Evolutionary conservation across 768 basidiomycete species (phyloP), one percentile per base, ranked within the genome.

Genomic region (Albatrellus ellisii): DNA sequence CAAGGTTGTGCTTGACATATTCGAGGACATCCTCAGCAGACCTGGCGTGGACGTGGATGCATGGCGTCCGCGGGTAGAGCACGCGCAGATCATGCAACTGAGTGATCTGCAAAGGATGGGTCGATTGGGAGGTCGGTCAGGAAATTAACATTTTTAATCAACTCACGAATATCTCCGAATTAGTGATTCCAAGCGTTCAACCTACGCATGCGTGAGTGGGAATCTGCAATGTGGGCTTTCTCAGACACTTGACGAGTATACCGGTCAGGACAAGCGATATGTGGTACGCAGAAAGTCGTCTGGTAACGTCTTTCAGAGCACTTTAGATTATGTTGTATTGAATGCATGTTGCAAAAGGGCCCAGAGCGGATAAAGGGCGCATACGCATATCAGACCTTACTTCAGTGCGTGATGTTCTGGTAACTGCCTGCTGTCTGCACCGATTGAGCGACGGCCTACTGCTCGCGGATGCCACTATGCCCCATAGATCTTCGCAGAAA

Each of bases 161-260:
- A 10, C 17, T 20, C 24, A 38, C 45, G 25, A 39, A 26, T 42
- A 15, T 42, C 33, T 31, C 41, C 15, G 36, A 18, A 18, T 15
- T 33, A 90, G 86, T 97, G 17, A 82, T 94, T 52, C 72, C 84
- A 4, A 92, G 89, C 50, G 87, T 94, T 3, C 91, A 97, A 53
- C 91, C 91, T 0, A 91, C 87, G 1, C 90, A 95, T 54, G 88
- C 80, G 74, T 88, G 61, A 60, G 77, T 62, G 8, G 46, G 51
- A 46, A 49, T 52, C 39, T 47, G 47, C 44, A 17, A 11, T 29
- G 6, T 11, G 15, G 25, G n/a, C n/a, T 27, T 29, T 21, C 14
- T 17, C 15, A n/a, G 25, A 12, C 14, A 9, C 10, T 39, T 22
- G 39, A 26, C 14, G 14, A 6, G 21, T 39, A 5, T 9, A 7